Conservation (phyloP, 1,284 basidiomycete genomes). For the Apiotrichum domesticum region DNA sequence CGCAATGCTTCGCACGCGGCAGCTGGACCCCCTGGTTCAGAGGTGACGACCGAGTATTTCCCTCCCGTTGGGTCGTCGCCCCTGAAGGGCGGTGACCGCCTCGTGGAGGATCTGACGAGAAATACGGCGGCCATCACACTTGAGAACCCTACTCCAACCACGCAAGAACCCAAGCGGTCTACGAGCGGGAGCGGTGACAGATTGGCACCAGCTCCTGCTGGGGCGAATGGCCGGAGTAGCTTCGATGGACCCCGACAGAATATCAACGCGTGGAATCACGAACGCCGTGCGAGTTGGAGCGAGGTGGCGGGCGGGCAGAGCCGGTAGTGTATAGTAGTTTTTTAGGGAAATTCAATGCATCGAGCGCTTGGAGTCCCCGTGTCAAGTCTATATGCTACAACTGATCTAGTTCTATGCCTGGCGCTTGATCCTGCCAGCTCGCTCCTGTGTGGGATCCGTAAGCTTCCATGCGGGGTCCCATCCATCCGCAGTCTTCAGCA, state of each 20-base stretch:
- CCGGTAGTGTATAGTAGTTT: background rate
- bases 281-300: slow-evolving; percentile 34
- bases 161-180: background rate
- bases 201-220: background rate
- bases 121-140: background rate
- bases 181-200: background rate
- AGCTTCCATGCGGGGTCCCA: slow-evolving; percentile 43
- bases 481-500: slow-evolving; percentile 51
- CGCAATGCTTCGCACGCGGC: slow-evolving; percentile 20
- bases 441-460: slow-evolving; percentile 52
- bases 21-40: slow-evolving; percentile 21
- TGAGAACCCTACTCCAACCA: background rate
- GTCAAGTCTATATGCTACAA: background rate
- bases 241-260: slow-evolving; percentile 21
- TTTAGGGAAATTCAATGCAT: slow-evolving; percentile 9
- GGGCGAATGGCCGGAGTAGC: slow-evolving; percentile 6
- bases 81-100: slow-evolving; percentile 27
- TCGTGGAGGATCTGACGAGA: slow-evolving; percentile 11
- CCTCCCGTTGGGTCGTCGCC: slow-evolving; percentile 15
- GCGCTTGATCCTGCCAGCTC: slow-evolving; percentile 4
- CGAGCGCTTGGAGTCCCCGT: background rate
- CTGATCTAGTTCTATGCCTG: background rate
- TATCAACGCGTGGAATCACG: slow-evolving; percentile 17
- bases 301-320: slow-evolving; percentile 1
- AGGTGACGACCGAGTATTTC: slow-evolving; percentile 31